A percentile compares a stretch with the other conserved stretches of the same genome.
These are phyloP conservation scores for Pseudonitzschia pungens DNA, from an alignment of 108 stramenopile species.

Conservation along the genomic window DNA sequence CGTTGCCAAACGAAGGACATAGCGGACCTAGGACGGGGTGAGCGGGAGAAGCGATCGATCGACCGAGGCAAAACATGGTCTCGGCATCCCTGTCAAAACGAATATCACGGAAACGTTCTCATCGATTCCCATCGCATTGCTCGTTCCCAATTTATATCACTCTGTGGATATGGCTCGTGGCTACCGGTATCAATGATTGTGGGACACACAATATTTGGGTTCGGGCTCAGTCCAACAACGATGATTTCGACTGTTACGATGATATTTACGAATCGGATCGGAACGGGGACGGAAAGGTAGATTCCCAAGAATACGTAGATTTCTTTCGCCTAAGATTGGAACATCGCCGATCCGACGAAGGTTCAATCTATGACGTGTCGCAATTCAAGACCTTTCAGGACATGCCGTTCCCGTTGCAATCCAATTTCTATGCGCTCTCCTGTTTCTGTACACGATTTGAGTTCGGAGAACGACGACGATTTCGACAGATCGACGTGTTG, in stretches of 20 bases:
- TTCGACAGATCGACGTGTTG: neutral
- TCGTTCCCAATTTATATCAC: neutral
- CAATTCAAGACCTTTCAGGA: neutral
- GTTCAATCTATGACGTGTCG: neutral
- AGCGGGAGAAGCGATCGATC: neutral
- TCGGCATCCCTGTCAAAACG: neutral
- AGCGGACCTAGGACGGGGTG: neutral
- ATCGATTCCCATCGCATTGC: neutral
- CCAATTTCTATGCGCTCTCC: conserved; percentile 1
- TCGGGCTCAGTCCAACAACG: neutral
- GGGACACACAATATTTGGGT: neutral
- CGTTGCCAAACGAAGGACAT: neutral
- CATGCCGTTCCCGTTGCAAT: neutral
- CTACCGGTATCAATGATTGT: neutral
- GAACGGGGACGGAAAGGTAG: conserved; percentile 1
- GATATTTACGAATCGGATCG: neutral
- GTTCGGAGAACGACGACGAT: neutral
- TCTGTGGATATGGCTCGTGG: neutral
- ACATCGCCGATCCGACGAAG: neutral
- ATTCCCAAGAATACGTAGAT: conserved; percentile 9
- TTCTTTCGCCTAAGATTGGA: conserved; percentile 4
- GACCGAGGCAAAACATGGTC: neutral
- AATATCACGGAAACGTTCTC: neutral
- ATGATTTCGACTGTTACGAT: neutral
- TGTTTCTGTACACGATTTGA: conserved; percentile 1